Percentiles rank a stretch among this genome's conserved stretches.
phyloP scores from a whole-genome alignment of 441 rosid genomes.

The Omphalea diandra region DNA sequence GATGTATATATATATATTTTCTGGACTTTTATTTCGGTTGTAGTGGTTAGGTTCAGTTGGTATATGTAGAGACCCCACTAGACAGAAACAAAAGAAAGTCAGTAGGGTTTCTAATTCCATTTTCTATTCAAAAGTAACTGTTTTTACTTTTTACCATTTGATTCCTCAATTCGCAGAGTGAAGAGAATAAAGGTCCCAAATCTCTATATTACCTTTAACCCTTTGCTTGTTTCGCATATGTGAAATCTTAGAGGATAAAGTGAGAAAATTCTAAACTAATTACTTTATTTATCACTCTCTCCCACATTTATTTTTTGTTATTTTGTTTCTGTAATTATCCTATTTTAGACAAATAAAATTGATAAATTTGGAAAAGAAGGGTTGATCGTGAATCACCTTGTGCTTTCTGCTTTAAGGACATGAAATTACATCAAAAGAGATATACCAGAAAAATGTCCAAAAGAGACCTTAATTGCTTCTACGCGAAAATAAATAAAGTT shows the following conservation, averaged over 20 bases:
- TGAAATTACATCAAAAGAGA: conserved; percentile 24
- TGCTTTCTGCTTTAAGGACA: conserved; percentile 31
- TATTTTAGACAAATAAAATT: conserved; percentile 3
- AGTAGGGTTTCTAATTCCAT: conserved; percentile 18
- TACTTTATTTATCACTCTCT: conserved; percentile 22
- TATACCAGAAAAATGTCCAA: conserved; percentile 16
- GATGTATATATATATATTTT: conserved; percentile 1
- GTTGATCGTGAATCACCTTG: conserved; percentile 13
- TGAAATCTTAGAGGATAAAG: conserved; percentile 4
- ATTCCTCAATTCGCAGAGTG: conserved; percentile 14
- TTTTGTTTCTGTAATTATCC: conserved; percentile 13
- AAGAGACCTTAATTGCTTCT: conserved; percentile 25
- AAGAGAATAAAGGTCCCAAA: conserved; percentile 20
- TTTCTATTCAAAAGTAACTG: conserved; percentile 20
- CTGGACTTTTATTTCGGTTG: conserved; percentile 33
- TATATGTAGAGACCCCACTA: conserved; percentile 8
- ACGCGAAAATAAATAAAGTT: too few species aligned
- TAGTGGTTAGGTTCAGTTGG: conserved; percentile 47
- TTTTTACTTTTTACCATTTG: conserved; percentile 5
- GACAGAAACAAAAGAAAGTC: conserved; percentile 3
- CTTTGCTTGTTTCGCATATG: conserved; percentile 22
- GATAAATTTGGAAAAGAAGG: conserved; percentile 18
- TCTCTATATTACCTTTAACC: too few species aligned
- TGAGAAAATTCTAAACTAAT: not conserved
- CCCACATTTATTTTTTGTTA: conserved; percentile 11